Evolutionary conservation across 306 rosid genomes (phyloP).

Genomic region (Corylus avellana): DNA sequence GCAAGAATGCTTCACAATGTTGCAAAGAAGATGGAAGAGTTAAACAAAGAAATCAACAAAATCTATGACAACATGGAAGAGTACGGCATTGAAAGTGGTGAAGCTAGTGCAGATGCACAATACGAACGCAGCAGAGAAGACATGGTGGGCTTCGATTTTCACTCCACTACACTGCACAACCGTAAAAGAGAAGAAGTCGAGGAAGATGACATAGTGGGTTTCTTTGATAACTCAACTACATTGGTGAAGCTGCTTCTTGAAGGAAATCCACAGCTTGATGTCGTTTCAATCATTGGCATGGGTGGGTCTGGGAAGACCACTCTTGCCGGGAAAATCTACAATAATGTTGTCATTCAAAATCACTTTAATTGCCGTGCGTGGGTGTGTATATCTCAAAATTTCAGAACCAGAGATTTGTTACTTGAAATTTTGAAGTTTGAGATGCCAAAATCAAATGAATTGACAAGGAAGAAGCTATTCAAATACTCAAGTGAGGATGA

Average conservation of each 20-base stretch:
- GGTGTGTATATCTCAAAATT: conserved; percentile 5
- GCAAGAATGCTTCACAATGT: too few relatives aligned
- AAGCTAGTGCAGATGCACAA: too few relatives aligned
- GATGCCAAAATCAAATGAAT: background rate
- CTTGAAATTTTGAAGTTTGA: background rate
- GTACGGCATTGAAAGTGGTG: too few relatives aligned
- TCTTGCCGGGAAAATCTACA: background rate
- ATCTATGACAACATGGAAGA: too few relatives aligned
- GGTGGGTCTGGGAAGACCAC: conserved; percentile 35
- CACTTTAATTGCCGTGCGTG: background rate
- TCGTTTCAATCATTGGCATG: conserved; percentile 23
- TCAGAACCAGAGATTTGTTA: background rate
- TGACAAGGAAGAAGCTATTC: background rate
- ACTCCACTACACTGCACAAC: too few relatives aligned
- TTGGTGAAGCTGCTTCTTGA: background rate
- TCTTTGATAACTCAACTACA: background rate
- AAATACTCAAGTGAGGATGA: background rate
- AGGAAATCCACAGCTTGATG: background rate
- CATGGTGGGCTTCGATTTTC: too few relatives aligned
- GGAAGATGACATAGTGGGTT: background rate
- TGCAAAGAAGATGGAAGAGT: too few relatives aligned
- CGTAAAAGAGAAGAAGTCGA: too few relatives aligned
- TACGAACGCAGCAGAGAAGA: too few relatives aligned
- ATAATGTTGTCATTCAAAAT: background rate
- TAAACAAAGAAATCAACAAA: too few relatives aligned